Conservation (phyloP, 331 rosid species). For the Saraca asoca region DNA sequence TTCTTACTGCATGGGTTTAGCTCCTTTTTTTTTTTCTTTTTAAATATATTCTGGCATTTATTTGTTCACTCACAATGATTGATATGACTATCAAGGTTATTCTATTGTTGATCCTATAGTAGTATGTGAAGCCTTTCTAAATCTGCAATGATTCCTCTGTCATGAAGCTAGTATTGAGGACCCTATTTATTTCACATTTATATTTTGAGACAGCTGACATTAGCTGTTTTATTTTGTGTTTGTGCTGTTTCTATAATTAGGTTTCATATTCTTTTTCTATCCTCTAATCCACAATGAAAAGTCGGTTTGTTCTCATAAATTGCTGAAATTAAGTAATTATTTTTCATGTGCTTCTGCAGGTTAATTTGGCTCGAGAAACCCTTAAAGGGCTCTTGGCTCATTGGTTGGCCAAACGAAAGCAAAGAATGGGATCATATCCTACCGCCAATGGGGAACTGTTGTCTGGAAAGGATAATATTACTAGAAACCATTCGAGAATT, state of each 20-base stretch:
- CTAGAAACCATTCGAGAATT: conserved; percentile 79
- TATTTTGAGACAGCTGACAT: conserved; percentile 23
- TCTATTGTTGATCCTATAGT: conserved; percentile 22
- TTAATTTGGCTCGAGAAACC: conserved; percentile 92
- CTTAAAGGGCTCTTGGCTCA: conserved; percentile 93
- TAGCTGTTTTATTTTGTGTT: conserved; percentile 19
- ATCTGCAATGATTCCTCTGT: conserved; percentile 29
- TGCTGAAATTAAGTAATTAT: conserved; percentile 12
- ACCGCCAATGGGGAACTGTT: conserved; percentile 79
- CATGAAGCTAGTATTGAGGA: conserved; percentile 13
- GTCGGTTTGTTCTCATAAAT: conserved; percentile 21
- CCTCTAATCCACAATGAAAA: conserved; percentile 2
- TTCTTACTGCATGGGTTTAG: conserved; percentile 18
- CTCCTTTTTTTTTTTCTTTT: conserved; percentile 9
- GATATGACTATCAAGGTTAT: conserved; percentile 19
- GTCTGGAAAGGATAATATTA: conserved; percentile 71
- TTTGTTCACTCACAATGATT: neutral
- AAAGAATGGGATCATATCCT: conserved; percentile 67
- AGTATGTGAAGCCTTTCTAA: conserved; percentile 13
- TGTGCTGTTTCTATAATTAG: conserved; percentile 14
- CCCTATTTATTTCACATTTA: conserved; percentile 15
- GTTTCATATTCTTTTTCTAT: neutral
- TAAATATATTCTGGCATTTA: neutral
- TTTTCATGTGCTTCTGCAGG: conserved; percentile 52
- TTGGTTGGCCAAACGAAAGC: conserved; percentile 85